These are phyloP conservation scores for Ustilago esculenta DNA, from an alignment of 1,284 basidiomycete species.

Conservation along the genomic window DNA sequence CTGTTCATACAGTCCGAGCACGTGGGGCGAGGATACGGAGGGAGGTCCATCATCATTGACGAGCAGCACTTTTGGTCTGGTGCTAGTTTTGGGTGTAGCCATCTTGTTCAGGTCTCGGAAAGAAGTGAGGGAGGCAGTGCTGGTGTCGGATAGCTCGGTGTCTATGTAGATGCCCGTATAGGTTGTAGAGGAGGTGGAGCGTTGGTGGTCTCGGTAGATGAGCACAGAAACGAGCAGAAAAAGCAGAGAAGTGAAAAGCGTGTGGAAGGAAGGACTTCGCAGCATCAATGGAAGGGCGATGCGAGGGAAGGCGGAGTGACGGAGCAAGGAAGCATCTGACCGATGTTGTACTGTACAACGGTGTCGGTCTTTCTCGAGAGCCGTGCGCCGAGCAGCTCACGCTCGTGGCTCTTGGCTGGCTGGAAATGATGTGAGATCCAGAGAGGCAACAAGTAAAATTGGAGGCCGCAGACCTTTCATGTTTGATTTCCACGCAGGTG, in stretches of 20 bases:
- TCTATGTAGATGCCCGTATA: conserved; percentile 18
- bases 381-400: no score
- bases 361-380: no score
- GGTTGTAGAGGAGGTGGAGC: not conserved
- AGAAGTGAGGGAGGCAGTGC: not conserved
- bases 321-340: no score
- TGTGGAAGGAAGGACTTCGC: conserved; percentile 18
- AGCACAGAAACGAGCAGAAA: conserved; percentile 28
- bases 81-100: conserved; percentile 1
- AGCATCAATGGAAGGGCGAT: conserved; percentile 12
- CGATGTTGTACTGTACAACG: no score
- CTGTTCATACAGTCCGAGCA: conserved; percentile 56
- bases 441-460: no score
- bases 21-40: conserved; percentile 57
- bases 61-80: conserved; percentile 49
- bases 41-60: conserved; percentile 66
- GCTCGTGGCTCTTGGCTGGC: no score
- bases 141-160: conserved; percentile 29
- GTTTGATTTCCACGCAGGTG: no score
- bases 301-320: not conserved
- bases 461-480: no score
- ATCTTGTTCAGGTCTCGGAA: not conserved
- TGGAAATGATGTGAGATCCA: no score
- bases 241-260: conserved; percentile 27
- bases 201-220: conserved; percentile 15